phyloP scores from a whole-genome alignment of 2,329 filamentous ascomycete genomes.

The Talaromyces verruculosus region DNA sequence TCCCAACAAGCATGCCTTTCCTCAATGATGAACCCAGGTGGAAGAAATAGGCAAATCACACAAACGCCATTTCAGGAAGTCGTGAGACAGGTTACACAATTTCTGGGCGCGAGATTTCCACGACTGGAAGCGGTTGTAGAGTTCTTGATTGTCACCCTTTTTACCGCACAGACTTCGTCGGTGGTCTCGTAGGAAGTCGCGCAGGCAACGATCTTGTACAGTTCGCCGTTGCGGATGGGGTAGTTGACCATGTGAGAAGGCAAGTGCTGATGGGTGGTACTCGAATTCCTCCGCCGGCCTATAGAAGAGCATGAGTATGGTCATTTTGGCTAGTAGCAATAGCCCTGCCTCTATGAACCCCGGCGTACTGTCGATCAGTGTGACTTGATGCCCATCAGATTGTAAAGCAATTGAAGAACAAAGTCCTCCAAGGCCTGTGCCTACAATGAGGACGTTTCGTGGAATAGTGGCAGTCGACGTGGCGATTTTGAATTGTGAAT shows the following conservation, averaged over 20 bases:
- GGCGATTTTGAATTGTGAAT: too few relatives aligned
- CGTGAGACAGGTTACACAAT: background rate
- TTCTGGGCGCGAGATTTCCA: background rate
- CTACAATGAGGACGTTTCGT: too few relatives aligned
- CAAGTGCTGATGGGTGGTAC: too few relatives aligned
- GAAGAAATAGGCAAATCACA: background rate
- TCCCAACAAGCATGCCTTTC: background rate
- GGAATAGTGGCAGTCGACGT: too few relatives aligned
- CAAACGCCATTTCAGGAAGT: background rate
- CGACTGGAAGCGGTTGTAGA: background rate
- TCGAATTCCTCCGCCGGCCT: too few relatives aligned
- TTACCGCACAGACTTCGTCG: background rate
- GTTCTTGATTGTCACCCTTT: background rate
- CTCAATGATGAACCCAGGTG: constrained; percentile 30
- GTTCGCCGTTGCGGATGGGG: background rate
- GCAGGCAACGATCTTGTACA: background rate
- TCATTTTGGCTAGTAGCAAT: too few relatives aligned
- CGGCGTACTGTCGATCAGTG: too few relatives aligned
- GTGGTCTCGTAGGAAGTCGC: constrained; percentile 1
- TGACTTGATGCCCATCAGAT: too few relatives aligned
- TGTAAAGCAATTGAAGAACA: too few relatives aligned
- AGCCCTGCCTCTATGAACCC: too few relatives aligned
- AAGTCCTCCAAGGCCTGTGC: too few relatives aligned
- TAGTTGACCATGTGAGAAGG: background rate
- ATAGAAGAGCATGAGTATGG: too few relatives aligned